Percentiles rank a stretch among this genome's conserved stretches.
These are phyloP conservation scores for Raffaelea albimanens DNA, from an alignment of 2,329 filamentous ascomycete species.

Conservation along the genomic window DNA sequence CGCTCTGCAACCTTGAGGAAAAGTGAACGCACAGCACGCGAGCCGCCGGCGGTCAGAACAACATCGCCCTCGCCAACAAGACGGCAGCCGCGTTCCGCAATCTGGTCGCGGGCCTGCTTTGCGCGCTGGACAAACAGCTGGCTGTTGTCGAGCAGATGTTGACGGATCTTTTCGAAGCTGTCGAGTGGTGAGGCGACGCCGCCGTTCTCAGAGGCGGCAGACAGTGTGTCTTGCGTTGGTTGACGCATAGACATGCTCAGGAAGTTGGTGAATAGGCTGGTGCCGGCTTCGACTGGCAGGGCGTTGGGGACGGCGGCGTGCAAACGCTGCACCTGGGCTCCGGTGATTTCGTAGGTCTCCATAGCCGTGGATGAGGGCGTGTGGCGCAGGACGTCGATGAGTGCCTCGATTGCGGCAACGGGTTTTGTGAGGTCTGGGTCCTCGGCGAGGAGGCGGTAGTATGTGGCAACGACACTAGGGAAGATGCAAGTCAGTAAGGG, in stretches of 20 bases:
- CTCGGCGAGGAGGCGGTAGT: constrained; percentile 42
- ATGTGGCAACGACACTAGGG: constrained; percentile 45
- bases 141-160: constrained; percentile 77
- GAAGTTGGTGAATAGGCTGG: constrained; percentile 91
- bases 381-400: constrained; percentile 76
- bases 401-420: constrained; percentile 53
- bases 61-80: constrained; percentile 71
- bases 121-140: constrained; percentile 79
- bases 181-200: constrained; percentile 18
- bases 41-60: constrained; percentile 86
- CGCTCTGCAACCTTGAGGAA: constrained; percentile 65
- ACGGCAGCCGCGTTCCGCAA: constrained; percentile 68
- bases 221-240: constrained; percentile 20
- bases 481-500: no score
- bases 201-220: background rate
- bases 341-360: constrained; percentile 83
- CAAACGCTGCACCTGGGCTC: constrained; percentile 65
- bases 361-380: constrained; percentile 78
- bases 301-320: constrained; percentile 76
- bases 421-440: constrained; percentile 90
- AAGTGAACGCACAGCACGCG: constrained; percentile 70
- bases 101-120: constrained; percentile 73
- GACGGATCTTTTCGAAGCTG: constrained; percentile 73
- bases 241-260: constrained; percentile 65
- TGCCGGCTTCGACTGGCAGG: constrained; percentile 85